phyloP scores from a whole-genome alignment of 352 stramenopile genomes.

The Halophytophthora batemanensis region DNA sequence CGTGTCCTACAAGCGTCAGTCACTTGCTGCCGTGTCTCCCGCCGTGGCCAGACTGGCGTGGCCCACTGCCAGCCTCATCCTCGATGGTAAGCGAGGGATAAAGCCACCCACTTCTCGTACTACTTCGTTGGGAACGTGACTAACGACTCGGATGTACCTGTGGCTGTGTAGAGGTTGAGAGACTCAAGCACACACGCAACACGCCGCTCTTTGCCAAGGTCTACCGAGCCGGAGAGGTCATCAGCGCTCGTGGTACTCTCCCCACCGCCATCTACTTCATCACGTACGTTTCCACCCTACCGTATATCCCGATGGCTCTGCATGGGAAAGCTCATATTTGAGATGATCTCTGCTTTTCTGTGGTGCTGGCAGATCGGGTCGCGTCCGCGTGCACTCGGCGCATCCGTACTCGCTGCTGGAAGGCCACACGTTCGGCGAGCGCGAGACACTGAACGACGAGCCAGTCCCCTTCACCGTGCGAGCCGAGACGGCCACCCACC shows the following conservation, averaged over 20 bases:
- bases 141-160: slow-evolving; percentile 1
- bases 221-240: slow-evolving; percentile 56
- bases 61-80: slow-evolving; percentile 41
- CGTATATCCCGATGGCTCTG: not conserved
- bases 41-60: slow-evolving; percentile 57
- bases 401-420: slow-evolving; percentile 54
- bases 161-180: slow-evolving; percentile 23
- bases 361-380: slow-evolving; percentile 39
- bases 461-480: slow-evolving; percentile 67
- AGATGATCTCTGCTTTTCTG: not conserved
- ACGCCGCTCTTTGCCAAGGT: slow-evolving; percentile 74
- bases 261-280: slow-evolving; percentile 80
- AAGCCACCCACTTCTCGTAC: not conserved
- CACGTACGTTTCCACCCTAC: slow-evolving; percentile 34
- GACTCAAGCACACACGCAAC: slow-evolving; percentile 53
- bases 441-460: slow-evolving; percentile 67
- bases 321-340: not conserved
- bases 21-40: slow-evolving; percentile 59
- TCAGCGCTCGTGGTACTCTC: slow-evolving; percentile 61
- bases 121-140: not conserved
- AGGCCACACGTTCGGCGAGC: slow-evolving; percentile 57
- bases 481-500: slow-evolving; percentile 49
- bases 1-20: slow-evolving; percentile 77
- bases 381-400: slow-evolving; percentile 62
- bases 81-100: slow-evolving; percentile 47